Evolutionary conservation across 2,329 filamentous ascomycete genomes (phyloP).

Genomic region (Aureobasidium sp.): DNA sequence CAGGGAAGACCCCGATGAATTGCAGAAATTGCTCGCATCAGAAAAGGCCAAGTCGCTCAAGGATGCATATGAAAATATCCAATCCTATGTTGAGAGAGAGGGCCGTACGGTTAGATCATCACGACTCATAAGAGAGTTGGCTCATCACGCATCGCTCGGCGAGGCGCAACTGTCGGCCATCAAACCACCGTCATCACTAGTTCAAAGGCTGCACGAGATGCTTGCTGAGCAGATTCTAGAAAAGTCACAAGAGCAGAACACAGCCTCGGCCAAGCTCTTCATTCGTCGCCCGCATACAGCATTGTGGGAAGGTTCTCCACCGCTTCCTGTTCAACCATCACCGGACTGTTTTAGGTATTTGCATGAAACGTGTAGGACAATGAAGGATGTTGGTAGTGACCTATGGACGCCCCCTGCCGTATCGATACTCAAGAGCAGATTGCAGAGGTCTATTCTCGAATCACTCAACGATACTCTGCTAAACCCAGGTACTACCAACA

Average conservation of each 20-base stretch:
- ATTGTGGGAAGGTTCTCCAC: conserved; percentile 74
- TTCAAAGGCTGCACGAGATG: conserved; percentile 57
- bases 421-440: conserved; percentile 50
- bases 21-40: conserved; percentile 39
- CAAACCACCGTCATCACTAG: conserved; percentile 52
- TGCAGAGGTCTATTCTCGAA: conserved; percentile 46
- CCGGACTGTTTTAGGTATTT: conserved; percentile 67
- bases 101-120: conserved; percentile 56
- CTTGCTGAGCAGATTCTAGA: conserved; percentile 50
- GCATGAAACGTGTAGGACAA: conserved; percentile 54
- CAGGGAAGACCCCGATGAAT: conserved; percentile 59
- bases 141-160: conserved; percentile 51
- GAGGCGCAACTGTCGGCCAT: conserved; percentile 9
- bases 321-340: conserved; percentile 71
- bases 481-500: conserved; percentile 9
- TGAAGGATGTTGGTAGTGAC: conserved; percentile 66
- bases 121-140: conserved; percentile 66
- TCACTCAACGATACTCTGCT: conserved; percentile 30
- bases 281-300: conserved; percentile 50
- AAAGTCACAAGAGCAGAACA: not conserved
- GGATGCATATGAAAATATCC: conserved; percentile 45
- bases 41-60: conserved; percentile 47
- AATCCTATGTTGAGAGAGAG: conserved; percentile 26
- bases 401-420: conserved; percentile 72
- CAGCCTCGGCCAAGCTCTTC: conserved; percentile 10